Evolutionary conservation across 192 early-diverging fungal species (phyloP), one percentile per base, ranked within the genome.

Genomic region (Podila epigama): DNA sequence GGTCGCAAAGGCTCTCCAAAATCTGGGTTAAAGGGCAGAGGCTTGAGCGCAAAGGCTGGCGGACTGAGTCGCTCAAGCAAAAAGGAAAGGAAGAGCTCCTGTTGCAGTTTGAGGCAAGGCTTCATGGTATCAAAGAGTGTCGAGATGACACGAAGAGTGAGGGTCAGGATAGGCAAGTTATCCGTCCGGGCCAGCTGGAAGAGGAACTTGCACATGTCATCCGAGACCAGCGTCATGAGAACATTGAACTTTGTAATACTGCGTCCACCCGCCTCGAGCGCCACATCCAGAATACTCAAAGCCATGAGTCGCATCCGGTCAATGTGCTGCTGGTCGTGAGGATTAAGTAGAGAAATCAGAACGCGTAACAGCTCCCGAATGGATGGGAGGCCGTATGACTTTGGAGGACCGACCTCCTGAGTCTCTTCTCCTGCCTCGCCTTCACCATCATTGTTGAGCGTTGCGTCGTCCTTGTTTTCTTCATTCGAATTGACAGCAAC

Each of bases 291-390:
- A 29, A 97, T 90, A n/a, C 90, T 88, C 22, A 99, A 84, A 15
- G 96, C 94, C 81, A 98, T 87, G 36, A 96, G 79, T 15, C 97
- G 86, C 88, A 98, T 92, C 0, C 94, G 91, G 77, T 99, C 97
- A 0, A 95, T 97, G 80, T 98, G 96, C 60, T 93, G 90, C 63
- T 91, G 82, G 60, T 98, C 94, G 25, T 89, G 88, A 13, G 96
- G 96, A 79, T 99, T 95, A 29, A 95, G 85, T 10, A 99, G 82
- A 6, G 93, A 92, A 22, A 95, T 92, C 5, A 99, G 83, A 0
- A 97, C 97, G 0, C 97, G 89, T 15, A 97, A 72, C 13, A 97
- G 86, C 80, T 99, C 97, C 32, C 91, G 84, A 37, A 95, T 93
- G 1, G 96, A 90, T 8, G 96, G 95, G 22, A 97, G 75, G 1